These are phyloP conservation scores for Malus fusca DNA, from an alignment of 306 rosid genomes.

Conservation along the genomic window DNA sequence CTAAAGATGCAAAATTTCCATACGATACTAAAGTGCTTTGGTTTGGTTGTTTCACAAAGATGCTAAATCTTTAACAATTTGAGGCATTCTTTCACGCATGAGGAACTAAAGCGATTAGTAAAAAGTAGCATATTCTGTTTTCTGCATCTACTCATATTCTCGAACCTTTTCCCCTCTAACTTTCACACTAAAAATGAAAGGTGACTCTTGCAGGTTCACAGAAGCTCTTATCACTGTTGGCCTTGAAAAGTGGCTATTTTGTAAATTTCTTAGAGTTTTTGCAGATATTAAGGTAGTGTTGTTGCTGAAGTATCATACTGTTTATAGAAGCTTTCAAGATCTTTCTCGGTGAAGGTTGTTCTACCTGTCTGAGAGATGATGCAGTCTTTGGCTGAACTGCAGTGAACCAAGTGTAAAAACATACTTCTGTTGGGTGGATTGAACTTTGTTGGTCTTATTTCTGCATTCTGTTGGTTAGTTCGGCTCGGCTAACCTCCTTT, in stretches of 20 bases:
- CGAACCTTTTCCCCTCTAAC: background rate
- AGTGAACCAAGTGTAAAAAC: constrained; percentile 30
- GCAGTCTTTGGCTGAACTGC: constrained; percentile 16
- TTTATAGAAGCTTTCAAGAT: constrained; percentile 3
- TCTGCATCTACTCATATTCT: constrained; percentile 3
- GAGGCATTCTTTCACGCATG: constrained; percentile 16
- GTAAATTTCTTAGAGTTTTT: background rate
- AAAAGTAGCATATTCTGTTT: background rate
- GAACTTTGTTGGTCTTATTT: constrained; percentile 16
- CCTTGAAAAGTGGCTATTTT: background rate
- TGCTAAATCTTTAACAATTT: background rate
- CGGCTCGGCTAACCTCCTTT: constrained; percentile 17
- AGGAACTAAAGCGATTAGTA: too few species aligned
- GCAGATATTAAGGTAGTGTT: background rate
- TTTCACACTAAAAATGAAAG: constrained; percentile 3
- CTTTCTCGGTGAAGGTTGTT: constrained; percentile 1
- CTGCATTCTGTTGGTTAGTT: constrained; percentile 21
- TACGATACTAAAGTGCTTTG: background rate
- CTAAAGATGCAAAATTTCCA: background rate
- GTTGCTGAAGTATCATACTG: background rate
- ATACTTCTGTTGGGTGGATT: constrained; percentile 24
- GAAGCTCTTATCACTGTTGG: constrained; percentile 14
- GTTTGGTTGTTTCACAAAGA: background rate
- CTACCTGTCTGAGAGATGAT: constrained; percentile 9
- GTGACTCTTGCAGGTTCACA: constrained; percentile 2